Evolutionary conservation across 2,329 filamentous ascomycete genomes (phyloP), one percentile per base, ranked within the genome.

Genomic region (Bipolaris cookei): DNA sequence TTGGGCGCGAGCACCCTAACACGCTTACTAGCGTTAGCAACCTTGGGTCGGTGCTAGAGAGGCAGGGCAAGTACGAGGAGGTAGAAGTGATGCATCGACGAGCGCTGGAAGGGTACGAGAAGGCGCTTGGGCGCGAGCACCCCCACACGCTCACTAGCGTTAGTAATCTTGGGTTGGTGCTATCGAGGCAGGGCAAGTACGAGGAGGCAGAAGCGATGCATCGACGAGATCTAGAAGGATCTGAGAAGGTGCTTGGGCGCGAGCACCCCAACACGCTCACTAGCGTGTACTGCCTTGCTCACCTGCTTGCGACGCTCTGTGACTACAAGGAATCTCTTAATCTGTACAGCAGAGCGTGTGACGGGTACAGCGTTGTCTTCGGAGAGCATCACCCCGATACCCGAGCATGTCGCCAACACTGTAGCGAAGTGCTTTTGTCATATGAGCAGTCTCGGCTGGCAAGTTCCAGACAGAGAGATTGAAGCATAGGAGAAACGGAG

Each of bases 281-380:
- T 16, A 45, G 42, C 42, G 28, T 45, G 42, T 30, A 45, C 28
- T 30, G 28, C 25, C 42, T 45, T 32, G 42, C 42, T 45, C 42
- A 45, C 28, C 14, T 45, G 8, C 42, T 45, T 32, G 25, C 42
- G 28, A 45, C 23, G 25, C 42, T 45, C 23, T 45, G 28, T 45
- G 23, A 32, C 42, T 45, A 45, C n/a, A 28, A 48, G 13, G 30
- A 48, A 48, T 48, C 45, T 16, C 45, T 48, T 48, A 21, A 30
- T 34, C 42, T 45, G 8, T 45, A 45, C n/a, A 32, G 13, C 23
- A 45, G 42, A 6, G 42, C 42, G n/a, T 45, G 25, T 32, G 25
- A 28, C 16, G 42, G 42, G 42, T 45, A 32, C 5, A 28, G 28
- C 42, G 28, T 45, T 32, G 42, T 45, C n/a, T 11, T 45, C 13